Conservation (phyloP, 139 green algal species). For the Chlamydomonas applanata region DNA sequence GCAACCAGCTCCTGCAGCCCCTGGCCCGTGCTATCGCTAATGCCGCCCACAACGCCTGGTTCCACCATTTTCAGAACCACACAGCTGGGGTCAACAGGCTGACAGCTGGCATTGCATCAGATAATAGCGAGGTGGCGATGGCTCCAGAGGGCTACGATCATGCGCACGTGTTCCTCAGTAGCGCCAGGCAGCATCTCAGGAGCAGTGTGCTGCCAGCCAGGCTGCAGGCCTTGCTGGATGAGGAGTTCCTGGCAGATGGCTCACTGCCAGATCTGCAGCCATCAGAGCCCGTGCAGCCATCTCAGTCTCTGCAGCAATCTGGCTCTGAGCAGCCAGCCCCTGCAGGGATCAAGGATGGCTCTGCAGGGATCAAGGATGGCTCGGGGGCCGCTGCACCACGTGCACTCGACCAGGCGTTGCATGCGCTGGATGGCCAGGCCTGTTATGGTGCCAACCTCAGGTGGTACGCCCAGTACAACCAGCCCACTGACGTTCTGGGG, state of each 20-base stretch:
- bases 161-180: background rate
- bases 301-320: too few relatives aligned
- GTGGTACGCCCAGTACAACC: conserved; percentile 1
- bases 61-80: background rate
- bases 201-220: background rate
- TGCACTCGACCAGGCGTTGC: too few relatives aligned
- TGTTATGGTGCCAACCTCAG: background rate
- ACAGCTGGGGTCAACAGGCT: background rate
- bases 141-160: background rate
- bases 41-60: background rate
- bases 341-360: background rate
- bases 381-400: background rate
- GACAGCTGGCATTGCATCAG: background rate
- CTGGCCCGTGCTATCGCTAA: background rate
- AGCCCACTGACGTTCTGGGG: too few relatives aligned
- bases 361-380: background rate
- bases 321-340: background rate
- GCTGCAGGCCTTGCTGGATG: background rate
- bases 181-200: too few relatives aligned
- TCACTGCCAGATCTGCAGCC: background rate
- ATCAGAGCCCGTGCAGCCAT: too few relatives aligned
- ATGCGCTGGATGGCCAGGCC: background rate
- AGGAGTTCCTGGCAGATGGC: too few relatives aligned
- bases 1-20: conserved; percentile 5
- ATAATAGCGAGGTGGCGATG: background rate